Evolutionary conservation across 2,329 filamentous ascomycete species (phyloP).

Genomic region (Penicillium sp.): DNA sequence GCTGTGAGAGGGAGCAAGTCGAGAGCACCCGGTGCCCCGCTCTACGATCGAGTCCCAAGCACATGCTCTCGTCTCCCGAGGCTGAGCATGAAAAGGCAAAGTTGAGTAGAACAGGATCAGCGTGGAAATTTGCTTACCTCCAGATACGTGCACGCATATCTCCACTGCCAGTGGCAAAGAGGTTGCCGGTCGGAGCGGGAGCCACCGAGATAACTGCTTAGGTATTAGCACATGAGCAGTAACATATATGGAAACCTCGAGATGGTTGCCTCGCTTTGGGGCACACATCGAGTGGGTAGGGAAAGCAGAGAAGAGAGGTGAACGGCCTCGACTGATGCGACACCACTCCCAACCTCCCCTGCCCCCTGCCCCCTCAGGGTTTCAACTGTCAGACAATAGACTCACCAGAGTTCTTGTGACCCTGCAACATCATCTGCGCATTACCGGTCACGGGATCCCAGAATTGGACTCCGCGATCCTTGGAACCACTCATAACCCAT

Average conservation of each 20-base stretch:
- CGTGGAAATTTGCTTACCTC: constrained; percentile 52
- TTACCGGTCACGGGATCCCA: constrained; percentile 93
- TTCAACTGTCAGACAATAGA: constrained; percentile 9
- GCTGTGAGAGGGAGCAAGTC: too few relatives aligned
- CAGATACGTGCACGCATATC: constrained; percentile 98
- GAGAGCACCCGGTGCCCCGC: too few relatives aligned
- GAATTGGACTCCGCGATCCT: constrained; percentile 96
- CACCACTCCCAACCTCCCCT: background rate
- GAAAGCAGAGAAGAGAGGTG: too few relatives aligned
- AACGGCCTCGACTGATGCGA: background rate
- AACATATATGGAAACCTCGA: too few relatives aligned
- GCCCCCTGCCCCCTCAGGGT: too few relatives aligned
- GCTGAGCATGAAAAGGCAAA: background rate
- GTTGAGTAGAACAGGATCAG: background rate
- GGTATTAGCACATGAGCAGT: too few relatives aligned
- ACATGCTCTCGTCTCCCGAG: background rate
- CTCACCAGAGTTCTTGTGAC: constrained; percentile 87
- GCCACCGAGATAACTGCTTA: constrained; percentile 83
- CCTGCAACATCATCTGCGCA: constrained; percentile 96
- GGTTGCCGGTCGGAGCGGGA: constrained; percentile 77
- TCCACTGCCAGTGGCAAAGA: constrained; percentile 93
- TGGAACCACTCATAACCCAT: constrained; percentile 96
- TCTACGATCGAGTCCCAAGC: too few relatives aligned
- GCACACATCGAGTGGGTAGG: too few relatives aligned
- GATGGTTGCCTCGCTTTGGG: too few relatives aligned